Conservation (phyloP, 441 rosid genomes). For the Aquilaria agallochum region DNA sequence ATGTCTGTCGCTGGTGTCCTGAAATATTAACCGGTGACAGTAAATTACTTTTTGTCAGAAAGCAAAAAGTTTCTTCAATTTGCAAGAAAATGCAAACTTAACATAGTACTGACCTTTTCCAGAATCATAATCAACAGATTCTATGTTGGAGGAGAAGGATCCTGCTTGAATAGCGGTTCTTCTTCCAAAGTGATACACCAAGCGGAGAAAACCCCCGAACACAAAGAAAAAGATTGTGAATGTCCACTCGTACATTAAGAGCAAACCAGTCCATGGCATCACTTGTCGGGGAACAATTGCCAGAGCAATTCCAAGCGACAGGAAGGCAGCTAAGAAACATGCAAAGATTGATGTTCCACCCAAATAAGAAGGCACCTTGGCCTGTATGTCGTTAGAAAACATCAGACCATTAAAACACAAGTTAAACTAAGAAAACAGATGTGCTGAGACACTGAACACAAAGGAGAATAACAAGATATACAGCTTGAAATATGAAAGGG, state of each 20-base stretch:
- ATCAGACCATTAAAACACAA: slow-evolving; percentile 26
- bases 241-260: slow-evolving; percentile 87
- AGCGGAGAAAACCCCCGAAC: slow-evolving; percentile 75
- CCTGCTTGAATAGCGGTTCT: slow-evolving; percentile 44
- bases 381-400: slow-evolving; percentile 39
- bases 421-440: slow-evolving; percentile 4
- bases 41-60: too few species aligned
- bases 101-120: slow-evolving; percentile 55
- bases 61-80: background rate
- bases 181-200: slow-evolving; percentile 63
- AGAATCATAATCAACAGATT: slow-evolving; percentile 56
- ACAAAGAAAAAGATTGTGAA: slow-evolving; percentile 65
- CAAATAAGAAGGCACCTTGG: slow-evolving; percentile 67
- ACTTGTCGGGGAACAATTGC: slow-evolving; percentile 83
- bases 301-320: slow-evolving; percentile 59
- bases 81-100: background rate
- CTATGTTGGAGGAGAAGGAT: slow-evolving; percentile 35
- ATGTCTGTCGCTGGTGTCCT: slow-evolving; percentile 73
- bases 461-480: background rate
- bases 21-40: slow-evolving; percentile 1
- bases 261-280: slow-evolving; percentile 96
- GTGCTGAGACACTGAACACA: background rate
- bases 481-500: slow-evolving; percentile 2
- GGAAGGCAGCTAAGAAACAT: slow-evolving; percentile 45
- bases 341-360: slow-evolving; percentile 59